These are phyloP conservation scores for Populus nigra DNA, from an alignment of 345 rosid species.

Conservation along the genomic window DNA sequence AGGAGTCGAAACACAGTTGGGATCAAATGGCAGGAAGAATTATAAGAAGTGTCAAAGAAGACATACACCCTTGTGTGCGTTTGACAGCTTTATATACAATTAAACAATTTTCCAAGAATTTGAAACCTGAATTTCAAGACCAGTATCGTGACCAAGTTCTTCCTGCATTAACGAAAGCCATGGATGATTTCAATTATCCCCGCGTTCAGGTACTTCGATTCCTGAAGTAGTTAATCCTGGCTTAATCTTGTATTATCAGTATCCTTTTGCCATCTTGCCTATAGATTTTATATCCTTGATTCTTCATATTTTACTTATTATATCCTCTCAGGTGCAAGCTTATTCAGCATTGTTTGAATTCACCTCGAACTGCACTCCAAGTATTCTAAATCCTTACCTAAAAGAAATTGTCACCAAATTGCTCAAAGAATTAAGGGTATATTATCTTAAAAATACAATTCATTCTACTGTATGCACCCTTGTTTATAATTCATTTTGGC, in stretches of 20 bases:
- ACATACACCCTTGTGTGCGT: slow-evolving; percentile 3
- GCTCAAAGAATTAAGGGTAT: slow-evolving; percentile 9
- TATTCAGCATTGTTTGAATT: neutral
- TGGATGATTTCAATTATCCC: slow-evolving; percentile 7
- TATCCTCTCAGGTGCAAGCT: neutral
- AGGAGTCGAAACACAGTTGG: neutral
- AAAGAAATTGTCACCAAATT: slow-evolving; percentile 3
- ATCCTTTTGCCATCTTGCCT: neutral
- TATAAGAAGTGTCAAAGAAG: neutral
- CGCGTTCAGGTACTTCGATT: neutral
- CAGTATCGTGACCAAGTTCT: neutral
- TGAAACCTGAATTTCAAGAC: slow-evolving; percentile 3
- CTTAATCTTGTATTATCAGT: neutral
- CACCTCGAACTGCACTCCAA: slow-evolving; percentile 7
- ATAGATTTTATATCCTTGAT: neutral
- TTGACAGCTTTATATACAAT: slow-evolving; percentile 4
- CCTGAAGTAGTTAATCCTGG: neutral
- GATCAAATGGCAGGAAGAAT: neutral
- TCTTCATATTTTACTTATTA: neutral
- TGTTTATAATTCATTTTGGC: neutral
- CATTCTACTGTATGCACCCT: neutral
- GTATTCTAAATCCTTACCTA: slow-evolving; percentile 6
- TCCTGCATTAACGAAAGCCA: slow-evolving; percentile 4
- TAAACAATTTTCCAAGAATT: neutral
- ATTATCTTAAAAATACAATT: neutral